Base-by-base conservation (phyloP, 1,284 basidiomycete genomes). In the Trametes pubescens region DNA sequence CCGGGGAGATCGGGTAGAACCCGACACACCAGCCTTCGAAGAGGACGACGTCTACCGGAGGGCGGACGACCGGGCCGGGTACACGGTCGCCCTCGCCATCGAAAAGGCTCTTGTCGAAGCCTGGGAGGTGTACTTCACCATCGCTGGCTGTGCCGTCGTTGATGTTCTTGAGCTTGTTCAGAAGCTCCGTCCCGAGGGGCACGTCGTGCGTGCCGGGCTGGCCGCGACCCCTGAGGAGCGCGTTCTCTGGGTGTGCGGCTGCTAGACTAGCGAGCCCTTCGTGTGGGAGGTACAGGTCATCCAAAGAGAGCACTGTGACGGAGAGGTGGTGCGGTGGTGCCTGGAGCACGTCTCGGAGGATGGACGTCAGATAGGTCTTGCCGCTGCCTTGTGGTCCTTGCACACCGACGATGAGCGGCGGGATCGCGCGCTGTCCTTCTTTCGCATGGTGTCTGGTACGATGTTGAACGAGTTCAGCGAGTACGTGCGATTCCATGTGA, bases 351-450 rank as follows among this genome's bases (percentile, higher is more conserved):
- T 81, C 71, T 29, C 83, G 82, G 26, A 94, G 80, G 38, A 80
- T 81, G 6, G 81, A 80, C 4, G 90, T 86, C 43, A 92, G 80
- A 74, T 84, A 91, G 0, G 93, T 89, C 80, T 95, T 94, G 40
- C 94, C 94, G 65, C 89, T 89, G 18, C 92, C 92, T 76, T 96
- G 95, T 0, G 94, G 93, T 0, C 95, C 95, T 78, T 96, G 95
- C 14, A 96, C 73, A 1, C 89, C 93, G 10, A 95, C 86, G 64
- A 93, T 89, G 21, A 93, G 78, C 5, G 91, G 90, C 18, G 76
- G 69, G 3, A 54, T 55, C 14, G n/a, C 9, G 4, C n/a, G 10
- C 26, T 7, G 0, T 1, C 4, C 47, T 1, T 16, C 35, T 2
- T 11, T 3, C 29, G 29, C 29, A 32, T 32, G 10, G 40, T 60